Evolutionary conservation across 2,329 filamentous ascomycete species (phyloP).

Genomic region (Fusarium stilboides): DNA sequence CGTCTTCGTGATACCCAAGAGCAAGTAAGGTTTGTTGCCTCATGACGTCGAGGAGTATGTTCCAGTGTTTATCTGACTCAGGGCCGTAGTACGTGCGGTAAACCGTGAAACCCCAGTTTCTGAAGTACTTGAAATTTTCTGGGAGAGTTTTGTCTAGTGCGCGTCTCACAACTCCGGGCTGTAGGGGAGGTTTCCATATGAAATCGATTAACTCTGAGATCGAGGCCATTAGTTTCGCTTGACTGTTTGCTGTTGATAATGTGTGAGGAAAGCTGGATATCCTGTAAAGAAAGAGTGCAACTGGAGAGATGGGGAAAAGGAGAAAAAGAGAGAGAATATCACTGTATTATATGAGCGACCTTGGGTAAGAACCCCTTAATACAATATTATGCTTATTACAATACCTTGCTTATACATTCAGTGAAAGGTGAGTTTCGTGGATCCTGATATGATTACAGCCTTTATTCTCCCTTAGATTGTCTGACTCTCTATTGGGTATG

Average conservation of each 20-base stretch:
- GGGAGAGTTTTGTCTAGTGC: background rate
- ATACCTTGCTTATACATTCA: too few relatives aligned
- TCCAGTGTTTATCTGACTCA: conserved; percentile 17
- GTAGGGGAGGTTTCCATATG: background rate
- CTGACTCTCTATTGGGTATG: conserved; percentile 1
- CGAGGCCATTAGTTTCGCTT: too few relatives aligned
- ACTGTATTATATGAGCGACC: too few relatives aligned
- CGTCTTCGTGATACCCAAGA: background rate
- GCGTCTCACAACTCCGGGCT: background rate
- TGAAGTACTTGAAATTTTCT: conserved; percentile 25
- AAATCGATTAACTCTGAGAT: background rate
- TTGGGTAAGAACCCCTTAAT: too few relatives aligned
- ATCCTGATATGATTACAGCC: too few relatives aligned
- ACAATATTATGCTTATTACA: too few relatives aligned
- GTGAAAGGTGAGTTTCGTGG: too few relatives aligned
- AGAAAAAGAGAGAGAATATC: too few relatives aligned
- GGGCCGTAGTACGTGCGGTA: conserved; percentile 24
- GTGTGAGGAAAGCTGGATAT: too few relatives aligned
- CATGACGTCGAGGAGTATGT: conserved; percentile 10
- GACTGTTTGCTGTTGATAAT: too few relatives aligned
- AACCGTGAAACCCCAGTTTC: conserved; percentile 21
- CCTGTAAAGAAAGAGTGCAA: too few relatives aligned
- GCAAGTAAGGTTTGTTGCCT: conserved; percentile 12
- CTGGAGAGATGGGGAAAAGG: too few relatives aligned
- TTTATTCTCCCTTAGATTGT: background rate